Conservation (phyloP, 257 asterid species). For the Primulina huaijiensis region DNA sequence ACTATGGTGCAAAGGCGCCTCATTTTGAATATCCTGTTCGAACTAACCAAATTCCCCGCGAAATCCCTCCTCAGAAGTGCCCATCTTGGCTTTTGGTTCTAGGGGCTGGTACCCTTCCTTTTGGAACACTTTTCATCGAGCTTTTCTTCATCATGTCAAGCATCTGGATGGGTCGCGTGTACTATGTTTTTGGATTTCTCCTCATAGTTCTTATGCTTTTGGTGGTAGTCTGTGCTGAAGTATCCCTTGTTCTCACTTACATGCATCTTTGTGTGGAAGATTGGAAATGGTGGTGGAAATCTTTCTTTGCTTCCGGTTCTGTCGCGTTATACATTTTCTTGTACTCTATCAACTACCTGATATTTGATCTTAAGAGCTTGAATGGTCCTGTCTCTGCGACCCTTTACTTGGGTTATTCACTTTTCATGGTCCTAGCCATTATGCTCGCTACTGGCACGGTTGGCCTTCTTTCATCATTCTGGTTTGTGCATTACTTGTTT, state of each 20-base stretch:
- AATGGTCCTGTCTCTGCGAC: constrained; percentile 83
- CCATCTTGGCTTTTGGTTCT: constrained; percentile 85
- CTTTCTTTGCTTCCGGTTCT: constrained; percentile 81
- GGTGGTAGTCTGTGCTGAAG: constrained; percentile 84
- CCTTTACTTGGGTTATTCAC: constrained; percentile 78
- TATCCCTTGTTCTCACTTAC: constrained; percentile 78
- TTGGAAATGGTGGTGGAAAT: constrained; percentile 95
- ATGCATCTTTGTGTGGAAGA: constrained; percentile 92
- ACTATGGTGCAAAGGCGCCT: constrained; percentile 75
- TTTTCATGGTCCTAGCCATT: constrained; percentile 73
- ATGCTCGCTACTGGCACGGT: constrained; percentile 88
- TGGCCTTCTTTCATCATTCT: constrained; percentile 77
- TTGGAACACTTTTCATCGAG: constrained; percentile 87
- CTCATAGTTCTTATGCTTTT: constrained; percentile 60
- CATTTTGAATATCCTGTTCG: constrained; percentile 77
- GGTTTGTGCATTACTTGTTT: constrained; percentile 87
- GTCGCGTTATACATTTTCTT: constrained; percentile 73
- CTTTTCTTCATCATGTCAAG: constrained; percentile 89
- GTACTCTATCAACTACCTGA: constrained; percentile 65
- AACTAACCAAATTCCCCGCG: constrained; percentile 80
- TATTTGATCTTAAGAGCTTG: constrained; percentile 76
- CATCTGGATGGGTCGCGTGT: constrained; percentile 89
- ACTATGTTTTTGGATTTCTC: constrained; percentile 82
- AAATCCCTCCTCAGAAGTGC: constrained; percentile 76
- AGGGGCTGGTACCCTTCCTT: constrained; percentile 89